These are phyloP conservation scores for Podospora didyma DNA, from an alignment of 495 filamentous ascomycete species.

Conservation along the genomic window DNA sequence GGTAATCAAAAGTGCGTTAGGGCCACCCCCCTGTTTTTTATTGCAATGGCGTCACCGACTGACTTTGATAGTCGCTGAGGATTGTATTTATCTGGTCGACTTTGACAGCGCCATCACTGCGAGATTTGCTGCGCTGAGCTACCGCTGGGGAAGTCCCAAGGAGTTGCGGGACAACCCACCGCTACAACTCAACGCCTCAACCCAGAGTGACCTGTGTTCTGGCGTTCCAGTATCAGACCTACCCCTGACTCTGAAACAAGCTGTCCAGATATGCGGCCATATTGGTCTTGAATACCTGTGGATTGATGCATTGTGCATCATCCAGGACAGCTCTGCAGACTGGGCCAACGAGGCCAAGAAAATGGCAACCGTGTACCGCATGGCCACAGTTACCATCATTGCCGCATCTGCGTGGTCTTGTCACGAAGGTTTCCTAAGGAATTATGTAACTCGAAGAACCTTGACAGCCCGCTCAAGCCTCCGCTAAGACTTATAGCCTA, in stretches of 20 bases:
- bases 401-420: background rate
- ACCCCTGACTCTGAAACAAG: background rate
- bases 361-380: slow-evolving; percentile 3
- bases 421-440: background rate
- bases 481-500: background rate
- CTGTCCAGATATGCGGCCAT: background rate
- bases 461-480: background rate
- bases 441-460: background rate
- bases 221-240: background rate
- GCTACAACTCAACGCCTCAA: background rate
- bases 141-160: background rate
- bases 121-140: background rate
- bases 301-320: slow-evolving; percentile 4
- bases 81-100: too few relatives aligned
- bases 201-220: background rate
- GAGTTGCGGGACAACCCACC: background rate
- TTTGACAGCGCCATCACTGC: too few relatives aligned
- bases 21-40: too few relatives aligned
- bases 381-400: slow-evolving; percentile 3
- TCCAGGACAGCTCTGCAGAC: background rate
- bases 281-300: slow-evolving; percentile 1
- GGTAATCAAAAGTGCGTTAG: too few relatives aligned
- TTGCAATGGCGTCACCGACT: too few relatives aligned
- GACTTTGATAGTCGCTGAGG: too few relatives aligned
- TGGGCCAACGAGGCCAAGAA: slow-evolving; percentile 1